Evolutionary conservation across 495 filamentous ascomycete species (phyloP).

Genomic region (Penicillium ochrochloron): DNA sequence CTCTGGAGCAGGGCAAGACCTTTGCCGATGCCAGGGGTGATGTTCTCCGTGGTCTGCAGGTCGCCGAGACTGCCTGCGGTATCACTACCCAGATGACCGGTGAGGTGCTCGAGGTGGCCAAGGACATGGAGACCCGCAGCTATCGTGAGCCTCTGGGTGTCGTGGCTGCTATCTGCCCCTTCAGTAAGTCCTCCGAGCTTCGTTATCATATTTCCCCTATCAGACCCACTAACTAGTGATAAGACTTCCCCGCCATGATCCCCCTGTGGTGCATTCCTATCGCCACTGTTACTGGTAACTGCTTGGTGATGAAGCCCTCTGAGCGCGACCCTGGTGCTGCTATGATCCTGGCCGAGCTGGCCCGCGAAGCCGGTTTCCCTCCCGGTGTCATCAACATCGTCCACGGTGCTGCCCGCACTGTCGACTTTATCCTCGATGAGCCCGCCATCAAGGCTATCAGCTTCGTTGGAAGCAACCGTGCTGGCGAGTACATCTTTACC

Average conservation of each 20-base stretch:
- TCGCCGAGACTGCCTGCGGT: constrained; percentile 93
- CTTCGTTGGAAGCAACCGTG: constrained; percentile 96
- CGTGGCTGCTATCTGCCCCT: constrained; percentile 96
- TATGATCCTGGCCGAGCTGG: constrained; percentile 96
- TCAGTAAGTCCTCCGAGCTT: constrained; percentile 68
- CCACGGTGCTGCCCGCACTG: constrained; percentile 86
- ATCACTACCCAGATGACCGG: constrained; percentile 94
- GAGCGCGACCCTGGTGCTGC: constrained; percentile 97
- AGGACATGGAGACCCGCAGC: constrained; percentile 97
- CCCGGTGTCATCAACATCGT: constrained; percentile 93
- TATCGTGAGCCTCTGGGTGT: constrained; percentile 94
- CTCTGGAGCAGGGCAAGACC: constrained; percentile 97
- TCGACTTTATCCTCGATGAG: constrained; percentile 97
- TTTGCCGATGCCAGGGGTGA: constrained; percentile 95
- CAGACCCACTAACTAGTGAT: constrained; percentile 20
- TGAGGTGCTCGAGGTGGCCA: constrained; percentile 93
- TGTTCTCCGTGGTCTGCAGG: constrained; percentile 92
- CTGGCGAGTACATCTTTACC: constrained; percentile 94
- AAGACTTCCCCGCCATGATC: constrained; percentile 99
- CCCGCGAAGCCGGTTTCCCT: constrained; percentile 90
- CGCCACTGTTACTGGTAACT: constrained; percentile 94
- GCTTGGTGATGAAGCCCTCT: constrained; percentile 92
- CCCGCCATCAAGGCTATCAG: constrained; percentile 96
- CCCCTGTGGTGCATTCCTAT: constrained; percentile 96
- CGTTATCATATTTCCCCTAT: neutral